Conservation (phyloP, 225 moss, liverwort and hornwort genomes). For the Neckera pumila region DNA sequence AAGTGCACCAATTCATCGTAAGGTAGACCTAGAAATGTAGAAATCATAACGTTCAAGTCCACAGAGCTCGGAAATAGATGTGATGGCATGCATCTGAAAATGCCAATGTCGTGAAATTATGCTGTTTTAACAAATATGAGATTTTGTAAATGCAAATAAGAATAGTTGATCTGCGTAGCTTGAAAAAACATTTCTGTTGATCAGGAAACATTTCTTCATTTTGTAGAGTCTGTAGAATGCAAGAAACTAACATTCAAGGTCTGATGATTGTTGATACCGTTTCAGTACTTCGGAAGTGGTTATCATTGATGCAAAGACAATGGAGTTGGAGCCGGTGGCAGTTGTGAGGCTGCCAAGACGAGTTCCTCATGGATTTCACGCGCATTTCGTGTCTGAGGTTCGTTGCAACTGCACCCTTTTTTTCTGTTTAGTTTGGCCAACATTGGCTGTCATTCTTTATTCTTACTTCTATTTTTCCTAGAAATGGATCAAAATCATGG, state of each 20-base stretch:
- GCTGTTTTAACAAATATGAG: neutral
- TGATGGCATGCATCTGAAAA: neutral
- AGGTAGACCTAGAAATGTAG: neutral
- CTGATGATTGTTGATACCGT: neutral
- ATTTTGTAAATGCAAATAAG: neutral
- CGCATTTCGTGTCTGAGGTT: conserved; percentile 57
- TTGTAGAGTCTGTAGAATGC: neutral
- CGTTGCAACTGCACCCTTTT: neutral
- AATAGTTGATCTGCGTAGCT: neutral
- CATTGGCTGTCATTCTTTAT: too few species aligned
- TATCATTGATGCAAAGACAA: conserved; percentile 65
- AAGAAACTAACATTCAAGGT: neutral
- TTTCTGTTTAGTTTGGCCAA: neutral
- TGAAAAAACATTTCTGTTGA: neutral
- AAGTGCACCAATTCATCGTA: neutral
- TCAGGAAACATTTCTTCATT: neutral
- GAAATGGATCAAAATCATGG: neutral
- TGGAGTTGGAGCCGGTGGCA: conserved; percentile 56
- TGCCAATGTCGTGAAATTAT: neutral
- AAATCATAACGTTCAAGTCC: neutral
- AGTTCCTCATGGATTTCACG: conserved; percentile 75
- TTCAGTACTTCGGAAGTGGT: conserved; percentile 59
- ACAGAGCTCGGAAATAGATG: neutral
- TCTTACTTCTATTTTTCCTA: neutral
- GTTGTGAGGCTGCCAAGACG: conserved; percentile 42